Conservation (phyloP, 805 yeast species). For the Maudiozyma pseudohumilis region DNA sequence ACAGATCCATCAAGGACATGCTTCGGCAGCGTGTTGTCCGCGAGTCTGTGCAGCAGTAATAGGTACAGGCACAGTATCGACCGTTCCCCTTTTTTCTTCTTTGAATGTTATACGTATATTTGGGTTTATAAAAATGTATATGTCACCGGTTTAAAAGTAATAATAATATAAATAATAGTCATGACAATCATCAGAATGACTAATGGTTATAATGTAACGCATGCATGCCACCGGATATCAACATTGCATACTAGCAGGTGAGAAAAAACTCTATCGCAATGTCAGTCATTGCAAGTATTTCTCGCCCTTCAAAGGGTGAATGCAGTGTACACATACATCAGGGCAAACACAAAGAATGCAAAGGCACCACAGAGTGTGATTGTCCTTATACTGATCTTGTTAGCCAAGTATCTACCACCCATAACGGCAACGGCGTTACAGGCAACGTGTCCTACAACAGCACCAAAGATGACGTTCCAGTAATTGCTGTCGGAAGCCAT, state of each 20-base stretch:
- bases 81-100: background rate
- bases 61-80: background rate
- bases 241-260: no score
- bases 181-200: no score
- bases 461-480: constrained; percentile 82
- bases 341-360: constrained; percentile 75
- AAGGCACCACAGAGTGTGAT: constrained; percentile 86
- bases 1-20: constrained; percentile 31
- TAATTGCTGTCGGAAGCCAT: constrained; percentile 96
- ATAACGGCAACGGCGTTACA: constrained; percentile 88
- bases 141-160: background rate
- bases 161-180: background rate
- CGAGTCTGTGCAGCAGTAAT: background rate
- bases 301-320: constrained; percentile 12
- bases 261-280: no score
- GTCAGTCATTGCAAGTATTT: no score
- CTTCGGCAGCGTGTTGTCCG: constrained; percentile 30
- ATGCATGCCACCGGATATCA: no score
- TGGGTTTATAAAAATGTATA: background rate
- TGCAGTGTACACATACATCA: constrained; percentile 71
- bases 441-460: constrained; percentile 75
- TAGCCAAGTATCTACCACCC: constrained; percentile 87
- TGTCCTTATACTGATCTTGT: constrained; percentile 80
- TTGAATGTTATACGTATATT: background rate
- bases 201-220: no score